phyloP scores from a whole-genome alignment of 495 filamentous ascomycete genomes.

The Penicillium riverlandense region DNA sequence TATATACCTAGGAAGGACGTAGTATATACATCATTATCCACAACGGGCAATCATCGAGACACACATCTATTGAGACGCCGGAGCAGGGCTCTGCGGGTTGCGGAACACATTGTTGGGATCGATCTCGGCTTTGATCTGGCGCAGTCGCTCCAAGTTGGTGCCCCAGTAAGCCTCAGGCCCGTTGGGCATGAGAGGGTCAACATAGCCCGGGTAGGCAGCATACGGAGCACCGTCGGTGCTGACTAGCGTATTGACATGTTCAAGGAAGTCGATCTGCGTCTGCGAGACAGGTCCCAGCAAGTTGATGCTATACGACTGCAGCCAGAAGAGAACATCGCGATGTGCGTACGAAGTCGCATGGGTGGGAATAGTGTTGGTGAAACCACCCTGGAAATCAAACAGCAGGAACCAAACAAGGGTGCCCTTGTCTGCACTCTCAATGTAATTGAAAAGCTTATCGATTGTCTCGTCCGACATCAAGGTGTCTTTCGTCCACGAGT shows the following conservation, averaged over 20 bases:
- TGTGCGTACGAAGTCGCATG: conserved; percentile 30
- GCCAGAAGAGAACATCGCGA: conserved; percentile 32
- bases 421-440: conserved; percentile 39
- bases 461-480: conserved; percentile 25
- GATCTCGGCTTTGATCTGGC: conserved; percentile 43
- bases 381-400: conserved; percentile 34
- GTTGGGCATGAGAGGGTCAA: conserved; percentile 47
- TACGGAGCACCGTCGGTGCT: conserved; percentile 15
- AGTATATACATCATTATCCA: no score
- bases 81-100: conserved; percentile 39
- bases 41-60: background rate
- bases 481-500: conserved; percentile 40
- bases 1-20: no score
- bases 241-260: conserved; percentile 32
- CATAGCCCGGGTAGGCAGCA: conserved; percentile 56
- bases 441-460: conserved; percentile 26
- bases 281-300: conserved; percentile 32
- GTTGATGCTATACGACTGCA: conserved; percentile 34
- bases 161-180: conserved; percentile 44
- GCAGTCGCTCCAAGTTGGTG: conserved; percentile 34
- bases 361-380: conserved; percentile 23
- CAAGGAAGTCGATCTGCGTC: conserved; percentile 24
- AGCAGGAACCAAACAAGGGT: conserved; percentile 36
- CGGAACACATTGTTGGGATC: conserved; percentile 51
- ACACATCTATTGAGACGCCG: background rate